Conservation (phyloP, 108 stramenopile species). For the Bacterosira constricta region DNA sequence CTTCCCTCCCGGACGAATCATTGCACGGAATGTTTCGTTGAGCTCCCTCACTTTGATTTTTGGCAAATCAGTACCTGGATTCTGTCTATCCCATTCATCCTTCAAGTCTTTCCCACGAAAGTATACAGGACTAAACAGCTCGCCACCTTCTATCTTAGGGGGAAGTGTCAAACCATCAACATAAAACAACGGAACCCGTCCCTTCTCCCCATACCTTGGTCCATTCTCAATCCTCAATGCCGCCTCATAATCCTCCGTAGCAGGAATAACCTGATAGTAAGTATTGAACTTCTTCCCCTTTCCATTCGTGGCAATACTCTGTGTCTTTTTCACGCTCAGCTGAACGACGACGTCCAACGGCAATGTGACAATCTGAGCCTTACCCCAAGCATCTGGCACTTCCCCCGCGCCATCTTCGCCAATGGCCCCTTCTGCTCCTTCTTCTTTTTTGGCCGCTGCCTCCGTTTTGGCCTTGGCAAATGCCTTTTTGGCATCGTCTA, state of each 20-base stretch:
- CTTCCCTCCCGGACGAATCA: slow-evolving; percentile 63
- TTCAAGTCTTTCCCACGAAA: slow-evolving; percentile 67
- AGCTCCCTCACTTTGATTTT: slow-evolving; percentile 69
- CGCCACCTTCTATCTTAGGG: slow-evolving; percentile 4
- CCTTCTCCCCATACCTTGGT: slow-evolving; percentile 58
- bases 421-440: not conserved
- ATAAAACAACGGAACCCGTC: slow-evolving; percentile 80
- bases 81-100: slow-evolving; percentile 49
- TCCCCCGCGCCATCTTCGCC: slow-evolving; percentile 38
- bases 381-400: slow-evolving; percentile 69
- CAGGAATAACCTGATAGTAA: slow-evolving; percentile 74
- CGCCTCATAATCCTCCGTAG: slow-evolving; percentile 65
- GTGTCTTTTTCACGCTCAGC: slow-evolving; percentile 48
- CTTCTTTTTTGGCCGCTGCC: slow-evolving; percentile 27
- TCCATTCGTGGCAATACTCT: slow-evolving; percentile 40
- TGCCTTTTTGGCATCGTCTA: slow-evolving; percentile 50
- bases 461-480: slow-evolving; percentile 43
- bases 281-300: slow-evolving; percentile 40
- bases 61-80: slow-evolving; percentile 48
- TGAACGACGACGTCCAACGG: slow-evolving; percentile 77
- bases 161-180: slow-evolving; percentile 60
- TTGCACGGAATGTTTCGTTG: slow-evolving; percentile 59
- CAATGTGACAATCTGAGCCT: slow-evolving; percentile 67
- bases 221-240: slow-evolving; percentile 60
- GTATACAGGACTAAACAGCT: slow-evolving; percentile 54